Percentiles rank a stretch among this genome's conserved stretches.
These are phyloP conservation scores for Candida insectorum DNA, from an alignment of 805 yeast species.

Conservation along the genomic window DNA sequence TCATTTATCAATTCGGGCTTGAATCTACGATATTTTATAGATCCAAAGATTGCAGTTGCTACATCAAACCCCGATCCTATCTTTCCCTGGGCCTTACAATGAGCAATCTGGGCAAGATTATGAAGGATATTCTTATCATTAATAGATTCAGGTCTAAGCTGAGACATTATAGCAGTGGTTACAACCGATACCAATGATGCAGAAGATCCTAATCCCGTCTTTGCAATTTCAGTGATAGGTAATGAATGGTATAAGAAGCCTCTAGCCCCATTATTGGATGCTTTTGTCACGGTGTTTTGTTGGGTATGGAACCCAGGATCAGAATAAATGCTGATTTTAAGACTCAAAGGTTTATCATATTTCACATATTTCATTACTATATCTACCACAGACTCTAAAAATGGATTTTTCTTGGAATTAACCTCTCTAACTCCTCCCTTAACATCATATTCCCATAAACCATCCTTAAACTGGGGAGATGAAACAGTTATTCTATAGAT, in stretches of 20 bases:
- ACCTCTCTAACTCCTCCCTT: slow-evolving; percentile 18
- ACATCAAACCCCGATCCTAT: slow-evolving; percentile 98
- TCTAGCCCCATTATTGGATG: slow-evolving; percentile 32
- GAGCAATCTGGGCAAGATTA: slow-evolving; percentile 83
- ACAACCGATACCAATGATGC: slow-evolving; percentile 88
- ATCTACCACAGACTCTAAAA: slow-evolving; percentile 60
- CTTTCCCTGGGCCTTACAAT: slow-evolving; percentile 91
- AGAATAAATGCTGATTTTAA: slow-evolving; percentile 64
- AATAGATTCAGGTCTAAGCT: slow-evolving; percentile 25
- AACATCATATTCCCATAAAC: slow-evolving; percentile 61
- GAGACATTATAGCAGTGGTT: slow-evolving; percentile 62
- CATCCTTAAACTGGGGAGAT: slow-evolving; percentile 77
- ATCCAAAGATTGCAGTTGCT: slow-evolving; percentile 92
- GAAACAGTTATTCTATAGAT: slow-evolving; percentile 36
- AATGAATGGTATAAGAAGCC: slow-evolving; percentile 57
- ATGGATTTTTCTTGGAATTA: slow-evolving; percentile 57
- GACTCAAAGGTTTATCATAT: slow-evolving; percentile 26
- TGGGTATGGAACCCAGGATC: slow-evolving; percentile 91
- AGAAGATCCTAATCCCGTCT: slow-evolving; percentile 94
- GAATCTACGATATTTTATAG: slow-evolving; percentile 78
- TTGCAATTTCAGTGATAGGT: slow-evolving; percentile 71
- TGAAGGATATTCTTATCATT: slow-evolving; percentile 44
- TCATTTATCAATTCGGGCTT: slow-evolving; percentile 48
- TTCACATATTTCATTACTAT: slow-evolving; percentile 53
- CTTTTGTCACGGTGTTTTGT: slow-evolving; percentile 35